These are phyloP conservation scores for Straminergon stramineum DNA, from an alignment of 225 moss, liverwort and hornwort species.

Conservation along the genomic window DNA sequence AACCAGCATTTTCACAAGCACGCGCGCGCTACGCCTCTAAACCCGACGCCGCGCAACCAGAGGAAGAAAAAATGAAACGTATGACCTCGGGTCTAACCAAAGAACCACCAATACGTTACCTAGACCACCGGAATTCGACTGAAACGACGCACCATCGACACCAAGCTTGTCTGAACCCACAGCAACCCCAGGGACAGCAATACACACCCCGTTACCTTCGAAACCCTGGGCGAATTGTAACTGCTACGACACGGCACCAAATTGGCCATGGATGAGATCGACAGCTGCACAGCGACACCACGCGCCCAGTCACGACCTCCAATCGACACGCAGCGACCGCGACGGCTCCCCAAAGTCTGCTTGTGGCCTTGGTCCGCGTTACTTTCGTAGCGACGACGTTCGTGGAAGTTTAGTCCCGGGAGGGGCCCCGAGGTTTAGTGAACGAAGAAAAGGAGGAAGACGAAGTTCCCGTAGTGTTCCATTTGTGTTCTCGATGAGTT, in stretches of 20 bases:
- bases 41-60: not conserved
- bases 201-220: not conserved
- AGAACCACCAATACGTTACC: not conserved
- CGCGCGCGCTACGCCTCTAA: not conserved
- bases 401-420: not conserved
- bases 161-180: not conserved
- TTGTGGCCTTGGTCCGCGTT: not conserved
- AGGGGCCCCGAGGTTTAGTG: conserved; percentile 1
- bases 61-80: not conserved
- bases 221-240: conserved; percentile 21
- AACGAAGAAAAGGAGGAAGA: conserved; percentile 1
- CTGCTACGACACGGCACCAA: conserved; percentile 14
- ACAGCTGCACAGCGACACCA: not conserved
- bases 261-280: not conserved
- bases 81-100: not conserved
- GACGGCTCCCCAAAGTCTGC: not conserved
- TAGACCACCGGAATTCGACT: not conserved
- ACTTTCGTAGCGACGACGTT: not conserved
- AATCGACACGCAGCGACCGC: not conserved
- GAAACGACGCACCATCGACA: not conserved
- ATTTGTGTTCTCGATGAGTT: not conserved
- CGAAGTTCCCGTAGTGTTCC: conserved; percentile 3
- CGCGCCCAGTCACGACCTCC: not conserved
- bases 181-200: not conserved
- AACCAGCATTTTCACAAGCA: not conserved